Evolutionary conservation across 2,329 filamentous ascomycete genomes (phyloP), one percentile per base, ranked within the genome.

Genomic region (Colletotrichum sublineola): DNA sequence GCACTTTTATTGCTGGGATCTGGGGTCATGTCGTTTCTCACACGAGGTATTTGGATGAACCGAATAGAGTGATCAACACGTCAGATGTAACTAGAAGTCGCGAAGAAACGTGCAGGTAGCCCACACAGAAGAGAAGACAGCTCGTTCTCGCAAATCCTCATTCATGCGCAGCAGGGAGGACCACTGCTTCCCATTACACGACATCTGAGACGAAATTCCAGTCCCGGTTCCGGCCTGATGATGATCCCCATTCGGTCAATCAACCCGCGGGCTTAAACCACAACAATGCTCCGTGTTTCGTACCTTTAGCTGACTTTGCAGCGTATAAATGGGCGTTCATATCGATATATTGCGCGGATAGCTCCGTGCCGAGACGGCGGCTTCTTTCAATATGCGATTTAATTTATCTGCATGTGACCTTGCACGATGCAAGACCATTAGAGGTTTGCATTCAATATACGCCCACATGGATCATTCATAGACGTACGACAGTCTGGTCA

Each of bases 131-230:
- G 36, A 15, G 15, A n/a, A 11, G 31, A 29, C 18, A 5, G 24
- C 11, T 33, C 14, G 11, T 20, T 53, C 55, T 33, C 20, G 18
- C 3, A 5, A n/a, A 8, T 44, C 5, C 24, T 18, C 15, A 33
- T n/a, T 52, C 36, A n/a, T 31, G 55, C 50, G 11, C 36, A 62
- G 40, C 14, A 63, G 44, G 58, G 29, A 42, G 63, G 52, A 63
- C 65, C 63, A 69, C 66, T 55, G 65, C 69, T 63, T 61, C 66
- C 46, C 29, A 64, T 57, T 68, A 53, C 58, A 60, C 52, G 60
- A 48, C 60, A 69, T 72, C 58, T 66, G 66, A 63, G 53, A 69
- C 69, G 42, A n/a, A 36, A 24, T 44, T 63, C 50, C 64, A 65
- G n/a, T 63, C 24, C 62, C 31, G 62, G 24, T 60, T 53, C 56